A percentile compares a stretch with the other conserved stretches of the same genome.
These are phyloP conservation scores for Coemansia erecta DNA, from an alignment of 192 early-diverging fungal species.

Conservation along the genomic window DNA sequence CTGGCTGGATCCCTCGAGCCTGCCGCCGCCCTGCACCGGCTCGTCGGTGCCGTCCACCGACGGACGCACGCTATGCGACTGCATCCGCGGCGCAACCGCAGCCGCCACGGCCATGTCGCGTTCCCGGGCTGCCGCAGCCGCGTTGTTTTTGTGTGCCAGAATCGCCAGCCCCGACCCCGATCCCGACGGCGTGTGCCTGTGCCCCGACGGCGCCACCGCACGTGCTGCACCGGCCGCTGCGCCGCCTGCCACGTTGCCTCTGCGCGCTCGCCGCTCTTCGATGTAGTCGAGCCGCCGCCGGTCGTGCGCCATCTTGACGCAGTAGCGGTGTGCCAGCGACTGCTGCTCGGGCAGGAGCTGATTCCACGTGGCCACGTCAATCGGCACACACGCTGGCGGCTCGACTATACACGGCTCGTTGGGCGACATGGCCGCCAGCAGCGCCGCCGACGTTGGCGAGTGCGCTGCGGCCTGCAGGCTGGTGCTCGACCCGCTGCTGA, in stretches of 20 bases:
- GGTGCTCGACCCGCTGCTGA: not conserved
- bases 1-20: not conserved
- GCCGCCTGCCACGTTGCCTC: no score
- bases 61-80: not conserved
- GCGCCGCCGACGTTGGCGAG: not conserved
- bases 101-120: no score
- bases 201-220: no score
- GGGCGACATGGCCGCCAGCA: not conserved
- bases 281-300: conserved; percentile 9
- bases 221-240: no score
- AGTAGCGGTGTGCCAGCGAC: conserved; percentile 41
- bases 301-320: conserved; percentile 44
- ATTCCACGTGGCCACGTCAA: conserved; percentile 50
- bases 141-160: no score
- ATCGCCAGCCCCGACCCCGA: no score
- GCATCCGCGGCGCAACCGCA: not conserved
- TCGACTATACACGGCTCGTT: conserved; percentile 23
- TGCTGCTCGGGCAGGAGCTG: conserved; percentile 49
- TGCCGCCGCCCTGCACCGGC: not conserved
- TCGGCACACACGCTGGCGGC: conserved; percentile 40
- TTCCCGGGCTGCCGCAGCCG: no score
- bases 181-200: no score
- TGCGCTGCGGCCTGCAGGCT: not conserved
- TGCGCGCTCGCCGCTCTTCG: no score
- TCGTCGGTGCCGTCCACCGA: not conserved